These are phyloP conservation scores for Phascolomyces articulosus DNA, from an alignment of 371 early-diverging fungal species.

Conservation along the genomic window DNA sequence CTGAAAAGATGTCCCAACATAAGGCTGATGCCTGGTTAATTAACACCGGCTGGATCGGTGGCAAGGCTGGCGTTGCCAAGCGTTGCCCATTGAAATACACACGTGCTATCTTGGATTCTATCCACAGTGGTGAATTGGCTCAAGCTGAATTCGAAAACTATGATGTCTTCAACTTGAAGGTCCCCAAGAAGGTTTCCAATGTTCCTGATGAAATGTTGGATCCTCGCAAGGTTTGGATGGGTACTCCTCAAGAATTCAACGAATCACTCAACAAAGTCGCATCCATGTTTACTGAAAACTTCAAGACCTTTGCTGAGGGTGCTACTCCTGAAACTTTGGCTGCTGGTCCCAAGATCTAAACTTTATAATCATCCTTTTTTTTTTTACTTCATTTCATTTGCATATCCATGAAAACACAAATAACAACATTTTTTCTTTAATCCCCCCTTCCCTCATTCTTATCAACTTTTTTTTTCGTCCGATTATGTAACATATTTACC, in stretches of 20 bases:
- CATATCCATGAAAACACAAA: neutral
- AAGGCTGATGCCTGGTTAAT: constrained; percentile 91
- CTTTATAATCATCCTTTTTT: neutral
- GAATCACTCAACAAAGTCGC: constrained; percentile 80
- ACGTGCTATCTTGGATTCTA: constrained; percentile 95
- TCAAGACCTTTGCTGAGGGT: constrained; percentile 83
- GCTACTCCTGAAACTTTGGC: constrained; percentile 77
- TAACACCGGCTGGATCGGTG: constrained; percentile 98
- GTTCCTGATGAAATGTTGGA: constrained; percentile 90
- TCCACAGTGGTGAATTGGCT: constrained; percentile 90
- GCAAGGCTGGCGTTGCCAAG: constrained; percentile 85
- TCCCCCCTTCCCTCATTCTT: too few relatives aligned
- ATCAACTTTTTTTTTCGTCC: too few relatives aligned
- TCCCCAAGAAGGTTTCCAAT: constrained; percentile 77
- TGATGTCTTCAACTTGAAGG: constrained; percentile 84
- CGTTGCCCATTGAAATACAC: constrained; percentile 94
- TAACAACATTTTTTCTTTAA: neutral
- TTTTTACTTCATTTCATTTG: neutral
- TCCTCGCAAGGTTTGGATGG: constrained; percentile 87
- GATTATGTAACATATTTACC: too few relatives aligned
- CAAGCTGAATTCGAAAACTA: constrained; percentile 80
- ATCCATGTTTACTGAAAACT: constrained; percentile 87
- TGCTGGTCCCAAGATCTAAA: constrained; percentile 68
- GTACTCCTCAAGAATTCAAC: constrained; percentile 63
- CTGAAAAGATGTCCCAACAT: constrained; percentile 89